These are phyloP conservation scores for Galeopsis tetrahit DNA, from an alignment of 257 asterid genomes.

Conservation along the genomic window DNA sequence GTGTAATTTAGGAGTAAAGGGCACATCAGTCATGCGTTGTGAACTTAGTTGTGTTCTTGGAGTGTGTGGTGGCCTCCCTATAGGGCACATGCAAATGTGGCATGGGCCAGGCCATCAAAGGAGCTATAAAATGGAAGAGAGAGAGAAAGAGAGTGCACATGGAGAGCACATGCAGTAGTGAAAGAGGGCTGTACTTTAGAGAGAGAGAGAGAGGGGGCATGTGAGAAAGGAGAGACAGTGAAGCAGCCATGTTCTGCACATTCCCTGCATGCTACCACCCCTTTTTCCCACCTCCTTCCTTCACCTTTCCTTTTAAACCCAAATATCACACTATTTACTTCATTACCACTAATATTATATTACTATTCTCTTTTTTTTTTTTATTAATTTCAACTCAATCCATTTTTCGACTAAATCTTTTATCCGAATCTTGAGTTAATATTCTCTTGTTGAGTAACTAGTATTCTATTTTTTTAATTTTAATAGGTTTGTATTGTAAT, in stretches of 20 bases:
- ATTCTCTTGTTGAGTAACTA: not conserved
- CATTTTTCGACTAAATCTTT: not conserved
- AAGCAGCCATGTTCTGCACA: constrained; percentile 98
- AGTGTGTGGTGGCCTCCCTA: constrained; percentile 51
- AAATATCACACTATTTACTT: constrained; percentile 2
- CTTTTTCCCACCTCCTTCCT: constrained; percentile 33
- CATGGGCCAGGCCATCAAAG: constrained; percentile 53
- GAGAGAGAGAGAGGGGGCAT: constrained; percentile 45
- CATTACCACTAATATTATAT: not conserved
- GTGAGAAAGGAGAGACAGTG: constrained; percentile 78
- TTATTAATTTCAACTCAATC: not conserved
- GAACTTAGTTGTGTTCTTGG: constrained; percentile 34
- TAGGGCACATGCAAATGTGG: constrained; percentile 79
- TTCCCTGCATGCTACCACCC: constrained; percentile 76
- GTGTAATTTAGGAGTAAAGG: constrained; percentile 9
- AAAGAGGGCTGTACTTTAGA: constrained; percentile 35
- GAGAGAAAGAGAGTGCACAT: constrained; percentile 47
- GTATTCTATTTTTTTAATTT: not conserved
- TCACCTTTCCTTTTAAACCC: not conserved
- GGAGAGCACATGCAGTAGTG: constrained; percentile 69
- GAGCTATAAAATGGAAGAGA: constrained; percentile 11
- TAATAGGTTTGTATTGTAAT: too few relatives aligned
- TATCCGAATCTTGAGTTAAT: not conserved
- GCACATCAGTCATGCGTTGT: constrained; percentile 32
- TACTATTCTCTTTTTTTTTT: not conserved